Base-by-base conservation (phyloP, 129 eudicot genomes). In the Flaveria bidentis region DNA sequence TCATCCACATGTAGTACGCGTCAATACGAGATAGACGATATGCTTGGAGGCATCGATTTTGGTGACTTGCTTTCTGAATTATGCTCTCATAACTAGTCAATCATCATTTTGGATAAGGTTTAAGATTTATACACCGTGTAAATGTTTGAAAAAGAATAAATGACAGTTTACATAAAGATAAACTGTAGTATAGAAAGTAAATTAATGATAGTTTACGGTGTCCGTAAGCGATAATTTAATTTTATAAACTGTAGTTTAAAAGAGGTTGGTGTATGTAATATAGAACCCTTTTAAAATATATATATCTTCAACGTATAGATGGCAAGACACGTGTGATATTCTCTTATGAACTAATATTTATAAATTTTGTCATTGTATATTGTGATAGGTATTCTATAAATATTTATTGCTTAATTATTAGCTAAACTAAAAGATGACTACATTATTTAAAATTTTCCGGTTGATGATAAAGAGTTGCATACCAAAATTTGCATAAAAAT, bases 1-100 rank as follows among this genome's bases (percentile, higher is more conserved):
- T 84, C 88, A 2, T 82, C 84, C 23, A 71, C 84, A 14, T 77
- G 76, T 0, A 79, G 84, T 72, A 82, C 79, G 1, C 81, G 46
- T 23, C 69, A 45, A 9, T 44, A 53, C 68, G 84, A 47, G 47
- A 67, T 62, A 22, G 85, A 67, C n/a, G 23, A 52, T 18, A 74
- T 80, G 52, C 26, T 64, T 25, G 80, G 42, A 41, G 17, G 33
- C 42, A 69, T n/a, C 8, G 65, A 45, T 73, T 69, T 64, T 44
- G 80, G 33, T n/a, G 81, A 63, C 4, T 57, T 68, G n/a, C 52
- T 23, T 16, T 28, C 63, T n/a, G 26, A 49, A 60, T 28, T 73
- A 53, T 69, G 17, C 6, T 16, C 8, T 5, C n/a, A 15, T 4
- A 16, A 15, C 30, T 77, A 50, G 60, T 56, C 20, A 23, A 13